Evolutionary conservation across 805 yeast genomes (phyloP), one percentile per base, ranked within the genome.

Genomic region (Saturnispora hagleri): DNA sequence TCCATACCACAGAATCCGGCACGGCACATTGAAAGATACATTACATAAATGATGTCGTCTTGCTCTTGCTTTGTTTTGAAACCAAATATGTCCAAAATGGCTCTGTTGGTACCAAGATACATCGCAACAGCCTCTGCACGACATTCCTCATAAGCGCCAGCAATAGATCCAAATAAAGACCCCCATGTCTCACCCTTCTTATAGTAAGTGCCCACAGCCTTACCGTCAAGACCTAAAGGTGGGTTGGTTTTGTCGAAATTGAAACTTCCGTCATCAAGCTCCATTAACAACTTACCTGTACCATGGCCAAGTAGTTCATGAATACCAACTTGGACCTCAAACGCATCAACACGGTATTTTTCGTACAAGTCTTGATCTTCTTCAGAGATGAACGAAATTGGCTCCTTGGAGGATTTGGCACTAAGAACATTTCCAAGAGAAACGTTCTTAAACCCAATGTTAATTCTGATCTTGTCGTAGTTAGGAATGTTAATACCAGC

Each of bases 401-500:
- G 82, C 57, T 82, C 84, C 58, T 79, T 80, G 47, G 79, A 75
- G 1, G 91, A 81, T 55, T 81, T 81, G 24, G 96, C 87, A 57
- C 82, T 80, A 57, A 89, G 69, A 46, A 89, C 88, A 66, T 89
- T 89, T 26, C 97, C 96, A 56, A 89, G 73, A 2, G 95, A 86
- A 33, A 89, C 96, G 60, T 89, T 89, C 65, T 89, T 89, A 72
- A 89, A 89, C 1, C 97, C 97, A 61, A 82, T 69, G 53, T 81
- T 86, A 63, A 87, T 74, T 62, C 96, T 76, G 51, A 88, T 89
- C 62, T 87, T 95, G 66, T 89, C 96, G 67, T 89, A 89, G 69
- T 89, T 89, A 54, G 97, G 97, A 57, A 89, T 86, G 63, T 89
- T 89, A 66, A 89, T 89, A 50, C 97, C 97, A 0, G 95, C 95